Percentiles rank a stretch among this genome's conserved stretches.
phyloP scores from a whole-genome alignment of 169 alveolate species.

The Toxoplasma gondii region DNA sequence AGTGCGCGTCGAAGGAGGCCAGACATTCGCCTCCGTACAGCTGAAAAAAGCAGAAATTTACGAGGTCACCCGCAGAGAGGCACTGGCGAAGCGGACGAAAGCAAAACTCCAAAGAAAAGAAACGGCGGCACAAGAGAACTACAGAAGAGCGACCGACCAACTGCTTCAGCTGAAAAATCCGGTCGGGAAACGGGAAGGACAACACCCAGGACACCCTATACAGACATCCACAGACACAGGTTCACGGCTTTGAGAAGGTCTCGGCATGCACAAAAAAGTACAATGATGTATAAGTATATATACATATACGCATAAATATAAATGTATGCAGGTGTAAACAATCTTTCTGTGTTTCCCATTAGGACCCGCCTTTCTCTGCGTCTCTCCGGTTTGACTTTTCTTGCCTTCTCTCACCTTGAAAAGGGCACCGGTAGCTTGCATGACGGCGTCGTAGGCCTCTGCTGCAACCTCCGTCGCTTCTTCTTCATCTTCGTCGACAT shows the following conservation, averaged over 20 bases:
- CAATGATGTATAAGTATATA: background rate
- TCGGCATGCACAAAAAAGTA: too few species aligned
- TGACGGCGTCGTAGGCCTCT: conserved; percentile 62
- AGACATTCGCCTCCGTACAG: conserved; percentile 64
- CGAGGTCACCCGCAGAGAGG: background rate
- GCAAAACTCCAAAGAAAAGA: background rate
- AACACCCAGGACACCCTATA: background rate
- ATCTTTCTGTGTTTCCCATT: too few species aligned
- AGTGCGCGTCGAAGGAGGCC: conserved; percentile 56
- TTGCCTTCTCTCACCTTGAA: conserved; percentile 55
- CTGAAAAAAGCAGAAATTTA: background rate
- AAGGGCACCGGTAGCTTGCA: conserved; percentile 59
- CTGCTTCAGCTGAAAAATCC: too few species aligned
- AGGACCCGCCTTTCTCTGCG: background rate
- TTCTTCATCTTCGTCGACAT: conserved; percentile 51
- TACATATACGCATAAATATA: background rate
- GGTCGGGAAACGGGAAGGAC: background rate
- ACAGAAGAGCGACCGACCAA: too few species aligned
- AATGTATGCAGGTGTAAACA: background rate
- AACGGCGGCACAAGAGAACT: background rate
- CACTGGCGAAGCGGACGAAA: background rate
- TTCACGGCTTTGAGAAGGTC: too few species aligned
- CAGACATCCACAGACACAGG: background rate
- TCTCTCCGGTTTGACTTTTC: background rate
- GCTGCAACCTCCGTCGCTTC: conserved; percentile 45